Conservation (phyloP, 31 red algal genomes). For the Odonthalia washingtoniensis region DNA sequence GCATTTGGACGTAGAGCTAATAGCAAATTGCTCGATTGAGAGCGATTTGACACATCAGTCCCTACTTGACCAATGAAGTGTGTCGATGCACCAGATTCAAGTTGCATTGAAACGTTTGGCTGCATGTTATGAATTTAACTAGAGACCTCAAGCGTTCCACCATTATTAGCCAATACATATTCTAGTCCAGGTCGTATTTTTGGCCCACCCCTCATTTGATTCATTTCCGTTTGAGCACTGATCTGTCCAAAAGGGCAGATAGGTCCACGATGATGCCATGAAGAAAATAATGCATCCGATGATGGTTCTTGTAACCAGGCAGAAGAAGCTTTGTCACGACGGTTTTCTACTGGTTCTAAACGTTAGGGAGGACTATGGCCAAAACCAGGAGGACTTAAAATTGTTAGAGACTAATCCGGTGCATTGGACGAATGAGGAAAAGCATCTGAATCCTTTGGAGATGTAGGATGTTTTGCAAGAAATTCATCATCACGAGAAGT, state of each 20-base stretch:
- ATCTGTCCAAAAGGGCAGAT: constrained; percentile 25
- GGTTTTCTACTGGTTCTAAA: background rate
- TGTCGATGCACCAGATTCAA: background rate
- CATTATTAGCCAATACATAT: constrained; percentile 53
- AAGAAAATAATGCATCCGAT: constrained; percentile 62
- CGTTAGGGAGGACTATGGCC: constrained; percentile 21
- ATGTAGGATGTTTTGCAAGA: too few species aligned
- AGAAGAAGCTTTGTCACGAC: constrained; percentile 28
- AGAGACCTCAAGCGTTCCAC: constrained; percentile 53
- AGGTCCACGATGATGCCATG: constrained; percentile 2
- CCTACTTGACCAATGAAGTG: background rate
- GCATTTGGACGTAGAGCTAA: background rate
- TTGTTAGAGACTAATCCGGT: background rate
- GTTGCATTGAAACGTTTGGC: background rate
- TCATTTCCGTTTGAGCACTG: constrained; percentile 5
- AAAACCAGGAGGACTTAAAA: constrained; percentile 48
- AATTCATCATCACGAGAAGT: background rate
- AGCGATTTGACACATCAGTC: background rate
- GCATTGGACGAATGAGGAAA: background rate
- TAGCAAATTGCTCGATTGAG: background rate
- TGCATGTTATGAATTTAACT: constrained; percentile 51
- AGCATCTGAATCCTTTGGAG: background rate
- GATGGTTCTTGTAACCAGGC: constrained; percentile 69
- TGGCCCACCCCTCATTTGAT: constrained; percentile 9
- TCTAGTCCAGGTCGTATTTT: constrained; percentile 46